These are phyloP conservation scores for Tetracladium setigerum DNA, from an alignment of 495 filamentous ascomycete genomes.

Conservation along the genomic window DNA sequence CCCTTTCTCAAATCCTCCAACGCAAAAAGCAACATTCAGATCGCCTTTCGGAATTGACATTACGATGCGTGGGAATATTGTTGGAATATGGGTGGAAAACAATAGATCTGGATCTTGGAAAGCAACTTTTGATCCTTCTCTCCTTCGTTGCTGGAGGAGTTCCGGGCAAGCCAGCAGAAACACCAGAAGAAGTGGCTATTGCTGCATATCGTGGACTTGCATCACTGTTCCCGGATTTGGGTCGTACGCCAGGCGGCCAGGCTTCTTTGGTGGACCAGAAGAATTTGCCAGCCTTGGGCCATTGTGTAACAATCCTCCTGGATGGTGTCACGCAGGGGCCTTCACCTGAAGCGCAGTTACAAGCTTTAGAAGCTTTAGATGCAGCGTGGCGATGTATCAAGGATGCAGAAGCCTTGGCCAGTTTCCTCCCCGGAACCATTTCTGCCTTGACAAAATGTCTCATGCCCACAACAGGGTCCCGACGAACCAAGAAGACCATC, in stretches of 20 bases:
- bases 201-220: slow-evolving; percentile 39
- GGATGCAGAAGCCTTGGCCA: slow-evolving; percentile 65
- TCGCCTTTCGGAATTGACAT: slow-evolving; percentile 62
- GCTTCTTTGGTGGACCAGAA: slow-evolving; percentile 41
- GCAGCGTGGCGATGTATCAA: slow-evolving; percentile 53
- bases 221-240: slow-evolving; percentile 30
- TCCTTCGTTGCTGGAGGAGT: slow-evolving; percentile 69
- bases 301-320: slow-evolving; percentile 71
- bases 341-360: slow-evolving; percentile 55
- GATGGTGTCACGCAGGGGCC: slow-evolving; percentile 56
- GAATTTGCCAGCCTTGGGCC: slow-evolving; percentile 75
- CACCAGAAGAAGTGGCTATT: slow-evolving; percentile 61
- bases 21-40: slow-evolving; percentile 63
- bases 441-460: slow-evolving; percentile 72
- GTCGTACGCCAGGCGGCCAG: slow-evolving; percentile 25
- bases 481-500: slow-evolving; percentile 58
- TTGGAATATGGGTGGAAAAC: slow-evolving; percentile 69
- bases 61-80: slow-evolving; percentile 65
- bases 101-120: slow-evolving; percentile 60
- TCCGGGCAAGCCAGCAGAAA: slow-evolving; percentile 25
- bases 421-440: slow-evolving; percentile 82
- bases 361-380: slow-evolving; percentile 58
- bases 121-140: slow-evolving; percentile 79
- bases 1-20: slow-evolving; percentile 79
- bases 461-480: slow-evolving; percentile 55